Evolutionary conservation across 1,139 yeast genomes (phyloP), one percentile per base, ranked within the genome.

Genomic region (Fermentozyma sake): DNA sequence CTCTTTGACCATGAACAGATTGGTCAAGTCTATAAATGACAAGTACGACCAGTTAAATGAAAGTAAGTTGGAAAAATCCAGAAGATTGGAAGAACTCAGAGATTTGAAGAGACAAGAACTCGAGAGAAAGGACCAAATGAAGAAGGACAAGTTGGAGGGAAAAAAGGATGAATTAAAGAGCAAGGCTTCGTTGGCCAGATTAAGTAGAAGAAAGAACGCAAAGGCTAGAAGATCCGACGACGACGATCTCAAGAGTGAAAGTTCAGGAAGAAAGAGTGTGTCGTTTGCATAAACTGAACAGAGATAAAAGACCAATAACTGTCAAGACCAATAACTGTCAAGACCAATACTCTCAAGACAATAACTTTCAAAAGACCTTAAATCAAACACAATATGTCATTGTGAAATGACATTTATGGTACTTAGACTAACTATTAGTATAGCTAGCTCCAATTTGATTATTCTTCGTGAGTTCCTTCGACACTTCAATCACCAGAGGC

Each of bases 11-110:
- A 44, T 79, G 50, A 73, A 68, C 37, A 69, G 94, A 54, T 68
- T 91, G 39, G 77, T 87, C 28, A 79, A 76, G 44, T 75, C 82
- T 17, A 87, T 91, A 29, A 86, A 87, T 43, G 95, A 87, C 48
- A 76, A 79, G 37, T 71, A 79, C 41, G 96, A 89, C 44, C 71
- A 76, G 28, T 74, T 76, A n/a, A 80, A 83, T 46, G 96, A 93
- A 47, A 82, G 95, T 42, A 89, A 87, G 55, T 65, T 91, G 35
- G 98, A 91, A 52, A 84, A 84, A 51, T 79, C 95, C 2, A 74
- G 86, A 47, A 79, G 95, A 53, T 66, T 91, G 28, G 97, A 91
- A 53, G 95, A 84, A 46, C 75, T 91, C 39, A 71, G 98, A 49
- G 96, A 85, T 28, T 66, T 86, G 42, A 85, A 83, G 63, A 76